Percentiles rank a stretch among this genome's conserved stretches.
phyloP scores from a whole-genome alignment of 2,329 filamentous ascomycete genomes.

The Fusarium subtropicale region DNA sequence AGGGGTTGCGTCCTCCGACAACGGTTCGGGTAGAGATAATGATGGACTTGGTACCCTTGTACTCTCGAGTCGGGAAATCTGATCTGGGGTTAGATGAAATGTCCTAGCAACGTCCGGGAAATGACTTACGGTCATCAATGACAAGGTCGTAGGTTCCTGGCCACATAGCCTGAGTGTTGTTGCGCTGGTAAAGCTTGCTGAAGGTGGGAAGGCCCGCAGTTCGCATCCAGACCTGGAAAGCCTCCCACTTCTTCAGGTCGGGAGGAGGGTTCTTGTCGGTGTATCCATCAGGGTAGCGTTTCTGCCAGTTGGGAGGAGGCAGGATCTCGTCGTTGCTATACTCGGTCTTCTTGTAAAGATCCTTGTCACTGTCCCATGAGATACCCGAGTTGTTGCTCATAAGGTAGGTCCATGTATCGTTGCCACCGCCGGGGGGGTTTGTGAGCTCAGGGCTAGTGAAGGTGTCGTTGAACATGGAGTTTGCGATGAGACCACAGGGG shows the following conservation, averaged over 20 bases:
- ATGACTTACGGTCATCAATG: conserved; percentile 79
- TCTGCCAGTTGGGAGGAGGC: conserved; percentile 88
- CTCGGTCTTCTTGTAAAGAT: conserved; percentile 77
- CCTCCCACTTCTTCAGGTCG: conserved; percentile 78
- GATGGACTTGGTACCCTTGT: conserved; percentile 89
- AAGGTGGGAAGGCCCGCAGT: conserved; percentile 94
- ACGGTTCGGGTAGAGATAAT: conserved; percentile 90
- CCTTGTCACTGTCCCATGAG: conserved; percentile 86
- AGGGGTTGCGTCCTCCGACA: conserved; percentile 94
- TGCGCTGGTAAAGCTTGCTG: conserved; percentile 90
- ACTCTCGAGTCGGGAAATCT: conserved; percentile 85
- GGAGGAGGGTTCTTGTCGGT: conserved; percentile 73
- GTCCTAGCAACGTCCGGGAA: not conserved
- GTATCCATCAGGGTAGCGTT: conserved; percentile 78
- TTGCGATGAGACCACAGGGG: conserved; percentile 95
- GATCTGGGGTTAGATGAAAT: conserved; percentile 9
- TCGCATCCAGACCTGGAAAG: conserved; percentile 99
- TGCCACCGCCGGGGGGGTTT: conserved; percentile 57
- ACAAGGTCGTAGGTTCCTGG: conserved; percentile 80
- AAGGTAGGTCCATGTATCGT: conserved; percentile 66
- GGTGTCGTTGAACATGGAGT: conserved; percentile 96
- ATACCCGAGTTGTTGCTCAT: conserved; percentile 83
- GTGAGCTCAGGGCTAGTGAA: conserved; percentile 74
- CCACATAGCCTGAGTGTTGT: conserved; percentile 76
- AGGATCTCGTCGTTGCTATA: conserved; percentile 75